Percentiles rank a stretch among this genome's conserved stretches.
Conservation (phyloP, 2,329 filamentous ascomycete species). For the Paraconiothyrium brasiliense region DNA sequence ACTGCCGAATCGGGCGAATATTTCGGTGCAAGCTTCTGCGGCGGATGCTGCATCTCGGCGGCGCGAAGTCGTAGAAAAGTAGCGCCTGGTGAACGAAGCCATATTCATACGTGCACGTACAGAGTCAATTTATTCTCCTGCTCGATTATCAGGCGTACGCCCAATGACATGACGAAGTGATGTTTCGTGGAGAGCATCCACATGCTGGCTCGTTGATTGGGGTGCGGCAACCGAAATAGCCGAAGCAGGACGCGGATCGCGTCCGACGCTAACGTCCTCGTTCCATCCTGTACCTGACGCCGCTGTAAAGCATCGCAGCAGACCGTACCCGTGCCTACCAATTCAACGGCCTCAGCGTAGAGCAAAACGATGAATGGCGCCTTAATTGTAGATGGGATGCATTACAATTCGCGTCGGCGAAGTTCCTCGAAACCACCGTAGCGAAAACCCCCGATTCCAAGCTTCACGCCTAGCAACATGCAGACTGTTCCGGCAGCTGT, state of each 20-base stretch:
- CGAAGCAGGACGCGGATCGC: background rate
- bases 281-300: background rate
- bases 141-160: background rate
- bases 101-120: conserved; percentile 18
- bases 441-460: background rate
- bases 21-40: conserved; percentile 40
- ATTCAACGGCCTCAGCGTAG: background rate
- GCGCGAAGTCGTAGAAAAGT: conserved; percentile 29
- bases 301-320: conserved; percentile 1
- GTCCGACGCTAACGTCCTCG: background rate
- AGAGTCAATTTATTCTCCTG: background rate
- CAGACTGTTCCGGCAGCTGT: background rate
- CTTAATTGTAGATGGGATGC: background rate
- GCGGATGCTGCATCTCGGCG: conserved; percentile 31
- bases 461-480: background rate
- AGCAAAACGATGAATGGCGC: background rate
- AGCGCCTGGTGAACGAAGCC: conserved; percentile 29
- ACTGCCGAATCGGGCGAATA: conserved; percentile 41
- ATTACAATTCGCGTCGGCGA: background rate
- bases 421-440: background rate
- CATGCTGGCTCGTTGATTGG: background rate
- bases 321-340: conserved; percentile 1
- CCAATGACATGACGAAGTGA: background rate
- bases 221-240: conserved; percentile 8
- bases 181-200: background rate